Evolutionary conservation across 257 asterid species (phyloP).

Genomic region (Ophiorrhiza pumila): DNA sequence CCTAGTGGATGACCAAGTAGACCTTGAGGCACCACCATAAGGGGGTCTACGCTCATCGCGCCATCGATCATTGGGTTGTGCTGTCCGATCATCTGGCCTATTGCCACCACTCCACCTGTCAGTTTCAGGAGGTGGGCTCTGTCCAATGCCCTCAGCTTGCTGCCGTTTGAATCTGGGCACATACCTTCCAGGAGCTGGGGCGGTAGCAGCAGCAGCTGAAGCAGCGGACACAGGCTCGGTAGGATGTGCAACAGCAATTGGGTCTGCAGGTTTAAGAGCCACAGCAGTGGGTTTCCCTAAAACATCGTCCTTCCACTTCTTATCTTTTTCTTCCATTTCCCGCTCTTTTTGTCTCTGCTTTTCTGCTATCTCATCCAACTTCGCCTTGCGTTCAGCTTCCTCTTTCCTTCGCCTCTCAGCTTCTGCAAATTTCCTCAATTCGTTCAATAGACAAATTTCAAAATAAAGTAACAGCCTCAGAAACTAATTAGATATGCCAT

Average conservation of each 20-base stretch:
- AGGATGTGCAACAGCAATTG: slow-evolving; percentile 29
- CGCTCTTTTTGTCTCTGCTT: slow-evolving; percentile 66
- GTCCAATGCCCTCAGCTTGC: slow-evolving; percentile 29
- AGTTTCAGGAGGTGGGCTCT: slow-evolving; percentile 46
- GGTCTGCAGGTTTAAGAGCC: slow-evolving; percentile 33
- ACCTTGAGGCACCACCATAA: slow-evolving; percentile 34
- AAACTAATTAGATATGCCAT: not conserved
- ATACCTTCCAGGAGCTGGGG: slow-evolving; percentile 45
- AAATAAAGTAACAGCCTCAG: not conserved
- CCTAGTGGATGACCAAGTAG: slow-evolving; percentile 43
- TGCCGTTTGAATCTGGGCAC: slow-evolving; percentile 41
- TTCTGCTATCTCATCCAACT: slow-evolving; percentile 71
- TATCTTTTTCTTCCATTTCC: slow-evolving; percentile 66
- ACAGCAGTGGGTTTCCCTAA: slow-evolving; percentile 29
- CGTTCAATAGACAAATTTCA: not conserved
- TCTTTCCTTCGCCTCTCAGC: slow-evolving; percentile 63
- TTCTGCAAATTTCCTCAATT: slow-evolving; percentile 36
- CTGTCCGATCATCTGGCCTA: slow-evolving; percentile 31
- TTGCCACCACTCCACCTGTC: slow-evolving; percentile 47
- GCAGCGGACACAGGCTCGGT: slow-evolving; percentile 31
- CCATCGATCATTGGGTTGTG: slow-evolving; percentile 43
- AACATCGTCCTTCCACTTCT: slow-evolving; percentile 42
- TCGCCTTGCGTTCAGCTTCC: slow-evolving; percentile 68
- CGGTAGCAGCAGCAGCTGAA: slow-evolving; percentile 31
- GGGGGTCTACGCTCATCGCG: slow-evolving; percentile 46